Conservation (phyloP, 768 basidiomycete genomes). For the Xanthoconium purpureum region DNA sequence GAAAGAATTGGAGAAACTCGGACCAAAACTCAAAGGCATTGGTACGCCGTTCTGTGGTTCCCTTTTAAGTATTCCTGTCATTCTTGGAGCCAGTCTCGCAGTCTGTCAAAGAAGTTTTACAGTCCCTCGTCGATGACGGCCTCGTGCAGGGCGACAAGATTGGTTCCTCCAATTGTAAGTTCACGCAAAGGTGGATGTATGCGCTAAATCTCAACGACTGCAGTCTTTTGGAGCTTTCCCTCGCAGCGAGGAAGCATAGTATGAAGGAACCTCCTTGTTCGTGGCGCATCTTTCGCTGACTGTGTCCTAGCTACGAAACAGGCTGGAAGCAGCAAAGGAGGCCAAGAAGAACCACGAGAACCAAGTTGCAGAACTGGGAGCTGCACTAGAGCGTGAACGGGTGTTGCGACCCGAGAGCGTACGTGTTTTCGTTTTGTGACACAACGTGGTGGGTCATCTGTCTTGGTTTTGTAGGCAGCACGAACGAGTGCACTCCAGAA, state of each 20-base stretch:
- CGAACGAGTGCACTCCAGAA: constrained; percentile 53
- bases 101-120: constrained; percentile 87
- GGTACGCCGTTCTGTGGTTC: constrained; percentile 42
- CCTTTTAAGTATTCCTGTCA: background rate
- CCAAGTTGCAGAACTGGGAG: constrained; percentile 50
- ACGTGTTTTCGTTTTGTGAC: constrained; percentile 10
- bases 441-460: background rate
- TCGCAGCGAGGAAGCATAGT: constrained; percentile 83
- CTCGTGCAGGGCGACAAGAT: constrained; percentile 89
- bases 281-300: background rate
- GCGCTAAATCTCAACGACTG: constrained; percentile 12
- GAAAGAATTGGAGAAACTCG: constrained; percentile 90
- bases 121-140: constrained; percentile 83
- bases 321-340: constrained; percentile 50
- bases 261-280: constrained; percentile 2
- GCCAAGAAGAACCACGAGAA: constrained; percentile 38
- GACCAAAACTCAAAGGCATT: constrained; percentile 87
- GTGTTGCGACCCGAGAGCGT: constrained; percentile 58
- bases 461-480: constrained; percentile 42
- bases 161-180: constrained; percentile 88
- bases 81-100: constrained; percentile 61
- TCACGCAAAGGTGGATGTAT: constrained; percentile 14
- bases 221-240: constrained; percentile 96
- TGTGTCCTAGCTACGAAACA: constrained; percentile 51
- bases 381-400: constrained; percentile 49